Evolutionary conservation across 2,329 filamentous ascomycete species (phyloP), one percentile per base, ranked within the genome.

Genomic region (Onygena corvina): DNA sequence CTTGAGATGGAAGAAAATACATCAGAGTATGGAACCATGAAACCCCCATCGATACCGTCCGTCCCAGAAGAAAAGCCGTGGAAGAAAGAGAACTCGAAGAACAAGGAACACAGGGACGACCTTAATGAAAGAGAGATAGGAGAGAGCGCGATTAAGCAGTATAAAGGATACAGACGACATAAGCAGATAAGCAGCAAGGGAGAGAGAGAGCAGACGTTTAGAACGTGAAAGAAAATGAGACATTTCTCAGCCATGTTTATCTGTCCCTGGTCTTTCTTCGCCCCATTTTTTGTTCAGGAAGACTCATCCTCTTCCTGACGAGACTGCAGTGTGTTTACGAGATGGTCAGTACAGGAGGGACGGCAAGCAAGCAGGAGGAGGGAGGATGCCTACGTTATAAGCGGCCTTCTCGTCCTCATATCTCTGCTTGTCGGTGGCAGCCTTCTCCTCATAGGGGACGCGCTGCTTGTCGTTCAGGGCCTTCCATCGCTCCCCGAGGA

Each of bases 401-500:
- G 80, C 85, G 59, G 84, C 83, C 80, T 98, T 98, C 80, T 96
- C 88, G 60, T 94, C 86, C 71, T 96, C 90, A 68, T 96, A 98
- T 55, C 92, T 84, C 83, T 96, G 94, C 86, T 96, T 98, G 74
- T 98, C 92, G 57, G 83, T 76, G 47, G 85, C 86, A 65, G 92
- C 92, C 83, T 96, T 96, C 67, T 86, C 85, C 73, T 96, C 90
- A 64, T 96, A 98, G 8, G 92, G 92, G 56, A 77, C 74, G 62
- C 90, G 88, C 71, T 96, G 86, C 77, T 92, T 87, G 60, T 94
- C 87, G 71, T 79, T 86, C 57, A 98, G 77, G 53, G 83, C 85
- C 87, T 98, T 98, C 92, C 92, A 98, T 75, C 85, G 84, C 80
- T 95, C 89, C 72, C 92, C 92, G 53, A 98, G 87, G 64, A 92